These are phyloP conservation scores for Pleurotus eryngii DNA, from an alignment of 768 basidiomycete species.

Conservation along the genomic window DNA sequence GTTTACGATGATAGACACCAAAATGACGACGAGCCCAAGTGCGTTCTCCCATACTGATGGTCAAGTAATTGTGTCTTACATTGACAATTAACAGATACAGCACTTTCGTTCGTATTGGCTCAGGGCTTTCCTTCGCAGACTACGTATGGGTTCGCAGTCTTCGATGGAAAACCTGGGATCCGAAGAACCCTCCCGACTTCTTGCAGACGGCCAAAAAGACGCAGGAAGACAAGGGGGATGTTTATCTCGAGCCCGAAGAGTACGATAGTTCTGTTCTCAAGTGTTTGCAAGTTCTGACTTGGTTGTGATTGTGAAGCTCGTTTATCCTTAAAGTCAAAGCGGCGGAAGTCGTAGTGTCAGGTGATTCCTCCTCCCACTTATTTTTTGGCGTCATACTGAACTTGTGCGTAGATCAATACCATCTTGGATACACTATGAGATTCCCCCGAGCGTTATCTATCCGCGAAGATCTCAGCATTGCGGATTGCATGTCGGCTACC, in stretches of 20 bases:
- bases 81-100: constrained; percentile 55
- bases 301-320: constrained; percentile 51
- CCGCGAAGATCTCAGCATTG: constrained; percentile 70
- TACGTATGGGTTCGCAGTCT: constrained; percentile 81
- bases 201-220: constrained; percentile 55
- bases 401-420: constrained; percentile 66
- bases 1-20: constrained; percentile 71
- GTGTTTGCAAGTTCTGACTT: not conserved
- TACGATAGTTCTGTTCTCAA: constrained; percentile 29
- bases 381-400: constrained; percentile 3
- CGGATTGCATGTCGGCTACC: constrained; percentile 71
- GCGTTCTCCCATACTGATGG: constrained; percentile 2
- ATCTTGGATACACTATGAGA: constrained; percentile 85
- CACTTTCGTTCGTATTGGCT: constrained; percentile 86
- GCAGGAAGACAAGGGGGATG: constrained; percentile 82
- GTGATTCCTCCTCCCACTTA: constrained; percentile 30
- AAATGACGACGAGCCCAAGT: constrained; percentile 65
- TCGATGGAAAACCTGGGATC: constrained; percentile 81
- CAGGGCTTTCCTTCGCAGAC: constrained; percentile 82
- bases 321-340: constrained; percentile 94
- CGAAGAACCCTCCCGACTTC: constrained; percentile 70
- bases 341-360: constrained; percentile 79
- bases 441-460: constrained; percentile 86
- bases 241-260: constrained; percentile 90
- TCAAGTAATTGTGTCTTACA: not conserved